Base-by-base conservation (phyloP, 441 rosid species). In the Raphanus hybrid region DNA sequence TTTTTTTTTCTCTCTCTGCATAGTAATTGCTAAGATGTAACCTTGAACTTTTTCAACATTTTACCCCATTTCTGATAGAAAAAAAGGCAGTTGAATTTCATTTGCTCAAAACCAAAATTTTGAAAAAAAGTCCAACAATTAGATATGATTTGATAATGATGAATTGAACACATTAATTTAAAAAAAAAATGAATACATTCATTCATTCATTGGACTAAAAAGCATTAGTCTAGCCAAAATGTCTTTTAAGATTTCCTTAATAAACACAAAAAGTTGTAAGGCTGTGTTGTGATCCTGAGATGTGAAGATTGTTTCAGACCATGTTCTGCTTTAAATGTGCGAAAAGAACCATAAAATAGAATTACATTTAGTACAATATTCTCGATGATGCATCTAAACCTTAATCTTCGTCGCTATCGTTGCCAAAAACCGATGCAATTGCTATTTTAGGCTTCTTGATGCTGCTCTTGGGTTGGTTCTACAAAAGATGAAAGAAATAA, bases 391-490 rank as follows among this genome's bases (percentile, higher is more conserved):
- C 2, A 64, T 64, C 54, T 10, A 37, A 3, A 23, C 4, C 73
- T 78, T 83, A 79, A 66, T 92, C 97, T 48, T 92, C 96, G 66
- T 91, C 98, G n/a, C 97, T 91, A n/a, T 92, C 94, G 62, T 90
- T 79, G 62, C 92, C 82, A n/a, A 95, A 95, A 64, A 90, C 89
- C 0, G 98, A 90, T 41, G 97, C 90, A 4, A 90, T 86, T 0
- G 85, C 81, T 61, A 70, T 66, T 82, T 91, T 92, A 0, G 91
- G 88, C 82, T 91, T 92, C 91, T 91, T 92, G 26, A 72, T 77
- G 39, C 82, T 77, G 78, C 69, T 79, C 0, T 74, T 77, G 12
- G 84, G 64, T 70, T 86, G 75, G 71, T 75, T 87, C 97, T 94
- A 86, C 73, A 77, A 41, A 60, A 0, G 37, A 55, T 61, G 62